A percentile compares a stretch with the other conserved stretches of the same genome.
Conservation (phyloP, 1,284 basidiomycete species). For the Cryptococcus sp. region DNA sequence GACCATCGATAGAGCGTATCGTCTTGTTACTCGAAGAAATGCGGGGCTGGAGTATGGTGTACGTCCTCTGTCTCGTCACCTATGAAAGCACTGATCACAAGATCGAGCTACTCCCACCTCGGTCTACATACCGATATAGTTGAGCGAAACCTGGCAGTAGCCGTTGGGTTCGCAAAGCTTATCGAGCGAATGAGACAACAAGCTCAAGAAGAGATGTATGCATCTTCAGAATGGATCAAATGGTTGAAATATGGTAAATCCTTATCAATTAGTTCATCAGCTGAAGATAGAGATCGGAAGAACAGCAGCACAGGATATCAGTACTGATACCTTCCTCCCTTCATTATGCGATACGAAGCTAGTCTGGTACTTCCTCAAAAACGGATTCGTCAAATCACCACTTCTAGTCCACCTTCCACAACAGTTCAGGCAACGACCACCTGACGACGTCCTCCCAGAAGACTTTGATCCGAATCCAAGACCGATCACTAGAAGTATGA, state of each 20-base stretch:
- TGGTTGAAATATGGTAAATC: slow-evolving; percentile 44
- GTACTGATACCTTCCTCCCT: slow-evolving; percentile 16
- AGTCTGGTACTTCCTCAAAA: slow-evolving; percentile 40
- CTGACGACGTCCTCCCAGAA: slow-evolving; percentile 10
- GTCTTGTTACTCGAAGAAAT: slow-evolving; percentile 40
- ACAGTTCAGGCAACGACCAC: slow-evolving; percentile 10
- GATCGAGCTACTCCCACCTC: slow-evolving; percentile 4
- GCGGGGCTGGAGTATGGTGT: slow-evolving; percentile 28
- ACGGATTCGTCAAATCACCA: slow-evolving; percentile 29
- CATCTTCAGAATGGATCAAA: slow-evolving; percentile 36
- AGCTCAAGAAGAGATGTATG: slow-evolving; percentile 26
- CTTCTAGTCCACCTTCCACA: slow-evolving; percentile 32
- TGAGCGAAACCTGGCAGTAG: slow-evolving; percentile 8
- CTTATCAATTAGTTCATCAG: background rate
- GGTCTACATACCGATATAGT: slow-evolving; percentile 4
- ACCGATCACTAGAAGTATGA: background rate
- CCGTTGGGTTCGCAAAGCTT: slow-evolving; percentile 17
- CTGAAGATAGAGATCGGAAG: slow-evolving; percentile 18
- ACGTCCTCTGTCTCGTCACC: slow-evolving; percentile 6
- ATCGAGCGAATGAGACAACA: slow-evolving; percentile 29
- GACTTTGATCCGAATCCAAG: background rate
- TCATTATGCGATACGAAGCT: slow-evolving; percentile 37
- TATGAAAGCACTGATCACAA: background rate
- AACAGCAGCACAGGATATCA: slow-evolving; percentile 18
- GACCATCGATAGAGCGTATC: slow-evolving; percentile 36